Base-by-base conservation (phyloP, 2,329 filamentous ascomycete genomes). In the Fusarium concolor region DNA sequence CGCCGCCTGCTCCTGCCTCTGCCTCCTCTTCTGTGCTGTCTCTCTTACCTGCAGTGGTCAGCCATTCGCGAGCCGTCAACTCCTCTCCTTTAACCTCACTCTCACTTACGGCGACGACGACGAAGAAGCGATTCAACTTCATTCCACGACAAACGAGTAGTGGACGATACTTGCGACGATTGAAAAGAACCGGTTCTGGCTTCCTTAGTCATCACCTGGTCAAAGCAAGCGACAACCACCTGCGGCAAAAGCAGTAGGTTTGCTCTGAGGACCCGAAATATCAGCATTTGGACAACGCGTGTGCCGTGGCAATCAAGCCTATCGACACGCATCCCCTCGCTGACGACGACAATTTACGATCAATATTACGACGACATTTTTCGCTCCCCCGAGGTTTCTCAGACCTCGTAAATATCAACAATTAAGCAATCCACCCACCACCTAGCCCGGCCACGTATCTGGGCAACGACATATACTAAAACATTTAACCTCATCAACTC, bases 311-410 rank as follows among this genome's bases (percentile, higher is more conserved):
- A 74, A 74, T 56, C 59, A 68, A 58, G 74, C 60, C 65, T 75
- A 73, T 67, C 67, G 65, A 74, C 65, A 68, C 68, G 37, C 47
- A 63, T 61, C 28, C 49, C 55, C 46, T 67, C 68, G 68, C 75
- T 76, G 70, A 74, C 71, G 70, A 71, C 71, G 58, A 63, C 64
- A 35, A 37, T 57, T 49, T 37, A 72, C 74, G 70, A 76, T 69
- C 65, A 72, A 71, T 50, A 61, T 62, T 44, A 66, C 70, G 55
- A 72, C 65, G 42, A 65, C 64, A 47, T 42, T 59, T 62, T 44
- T 44, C 35, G 35, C 47, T 62, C 33, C 53, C 45, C 44, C 47
- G 62, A 56, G 51, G 37, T 61, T 63, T 41, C 38, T 51, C 29
- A 41, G 50, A 18, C 50, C 55, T 67, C 51, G 54, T 71, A 66